A percentile compares a stretch with the other conserved stretches of the same genome.
These are phyloP conservation scores for Biscutella auriculata DNA, from an alignment of 441 rosid genomes.

Conservation along the genomic window DNA sequence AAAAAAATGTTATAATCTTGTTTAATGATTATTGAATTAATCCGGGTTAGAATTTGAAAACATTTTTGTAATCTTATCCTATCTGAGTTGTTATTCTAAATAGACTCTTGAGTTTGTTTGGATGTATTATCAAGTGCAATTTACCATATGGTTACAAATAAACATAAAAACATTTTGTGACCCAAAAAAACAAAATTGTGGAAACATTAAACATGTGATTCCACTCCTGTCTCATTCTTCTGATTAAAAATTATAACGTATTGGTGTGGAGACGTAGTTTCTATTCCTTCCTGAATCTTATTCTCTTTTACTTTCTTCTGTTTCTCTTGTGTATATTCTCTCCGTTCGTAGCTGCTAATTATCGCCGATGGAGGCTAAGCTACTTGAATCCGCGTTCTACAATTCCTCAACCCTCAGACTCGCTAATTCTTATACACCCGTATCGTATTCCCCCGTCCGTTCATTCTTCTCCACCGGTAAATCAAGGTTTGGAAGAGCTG, in stretches of 20 bases:
- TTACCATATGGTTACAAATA: background rate
- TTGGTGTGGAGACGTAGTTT: background rate
- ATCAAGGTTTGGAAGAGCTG: constrained; percentile 6
- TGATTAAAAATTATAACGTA: background rate
- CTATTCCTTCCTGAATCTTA: constrained; percentile 10
- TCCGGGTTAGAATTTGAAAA: too few relatives aligned
- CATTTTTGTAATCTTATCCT: too few relatives aligned
- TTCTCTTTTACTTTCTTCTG: constrained; percentile 10
- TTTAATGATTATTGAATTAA: too few relatives aligned
- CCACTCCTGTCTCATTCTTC: background rate
- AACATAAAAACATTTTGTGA: background rate
- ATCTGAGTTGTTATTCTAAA: too few relatives aligned
- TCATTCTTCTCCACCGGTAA: background rate
- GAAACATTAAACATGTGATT: constrained; percentile 16
- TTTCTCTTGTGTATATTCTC: background rate
- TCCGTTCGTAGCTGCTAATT: background rate
- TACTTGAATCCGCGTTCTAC: constrained; percentile 11
- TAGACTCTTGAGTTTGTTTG: too few relatives aligned
- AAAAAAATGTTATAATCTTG: too few relatives aligned
- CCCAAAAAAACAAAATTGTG: background rate
- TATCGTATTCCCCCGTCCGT: constrained; percentile 7
- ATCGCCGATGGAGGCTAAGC: constrained; percentile 22
- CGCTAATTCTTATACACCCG: constrained; percentile 7
- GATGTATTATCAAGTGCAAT: too few relatives aligned
- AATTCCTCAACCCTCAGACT: background rate